Conservation (phyloP, 2,329 filamentous ascomycete species). For the Penicillium sp. region DNA sequence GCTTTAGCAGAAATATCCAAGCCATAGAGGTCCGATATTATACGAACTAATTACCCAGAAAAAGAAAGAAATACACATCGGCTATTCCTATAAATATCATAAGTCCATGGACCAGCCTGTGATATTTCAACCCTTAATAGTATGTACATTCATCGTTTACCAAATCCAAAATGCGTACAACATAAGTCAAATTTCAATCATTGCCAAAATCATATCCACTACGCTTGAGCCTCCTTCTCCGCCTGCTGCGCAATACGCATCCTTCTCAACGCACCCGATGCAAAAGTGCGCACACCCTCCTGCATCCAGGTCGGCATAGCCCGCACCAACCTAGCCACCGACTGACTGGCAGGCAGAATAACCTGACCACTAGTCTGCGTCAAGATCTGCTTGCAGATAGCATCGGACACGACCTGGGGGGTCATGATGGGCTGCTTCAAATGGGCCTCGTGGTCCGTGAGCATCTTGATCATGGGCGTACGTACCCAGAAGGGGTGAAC, state of each 20-base stretch:
- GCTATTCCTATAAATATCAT: not conserved
- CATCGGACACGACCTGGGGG: conserved; percentile 37
- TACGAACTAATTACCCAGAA: not conserved
- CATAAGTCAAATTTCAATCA: not conserved
- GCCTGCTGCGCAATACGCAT: conserved; percentile 20
- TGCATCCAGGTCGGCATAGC: conserved; percentile 42
- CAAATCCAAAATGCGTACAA: not conserved
- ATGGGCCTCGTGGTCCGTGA: conserved; percentile 26
- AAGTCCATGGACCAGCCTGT: not conserved
- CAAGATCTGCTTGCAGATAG: conserved; percentile 45
- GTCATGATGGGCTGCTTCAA: conserved; percentile 32
- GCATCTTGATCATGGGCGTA: conserved; percentile 40
- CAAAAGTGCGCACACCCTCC: conserved; percentile 29
- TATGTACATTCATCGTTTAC: not conserved
- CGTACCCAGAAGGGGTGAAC: conserved; percentile 39
- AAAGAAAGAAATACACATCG: no score
- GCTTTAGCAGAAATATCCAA: no score
- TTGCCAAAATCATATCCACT: not conserved
- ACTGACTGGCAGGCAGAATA: conserved; percentile 38
- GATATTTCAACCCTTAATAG: not conserved
- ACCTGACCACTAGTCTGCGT: conserved; percentile 43
- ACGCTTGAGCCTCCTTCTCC: conserved; percentile 4
- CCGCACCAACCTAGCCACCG: conserved; percentile 20
- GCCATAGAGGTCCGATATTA: no score
- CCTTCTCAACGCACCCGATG: conserved; percentile 19